A percentile compares a stretch with the other conserved stretches of the same genome.
Conservation (phyloP, 2,329 filamentous ascomycete species). For the Penicillium polonicum region DNA sequence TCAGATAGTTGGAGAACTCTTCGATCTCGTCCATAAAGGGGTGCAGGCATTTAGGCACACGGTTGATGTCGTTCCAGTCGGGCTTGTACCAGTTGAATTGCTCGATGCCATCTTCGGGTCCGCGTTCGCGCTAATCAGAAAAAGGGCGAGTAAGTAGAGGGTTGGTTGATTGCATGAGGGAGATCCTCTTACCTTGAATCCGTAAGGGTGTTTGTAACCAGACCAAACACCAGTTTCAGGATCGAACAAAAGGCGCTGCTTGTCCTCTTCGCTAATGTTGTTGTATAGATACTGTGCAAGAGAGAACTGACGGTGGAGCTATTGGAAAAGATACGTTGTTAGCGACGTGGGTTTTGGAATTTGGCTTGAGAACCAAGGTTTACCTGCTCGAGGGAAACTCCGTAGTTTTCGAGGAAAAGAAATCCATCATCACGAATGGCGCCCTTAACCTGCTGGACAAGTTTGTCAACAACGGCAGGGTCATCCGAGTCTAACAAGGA, state of each 20-base stretch:
- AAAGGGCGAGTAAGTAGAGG: background rate
- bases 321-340: background rate
- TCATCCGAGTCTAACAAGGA: conserved; percentile 47
- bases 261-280: conserved; percentile 53
- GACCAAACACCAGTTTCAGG: conserved; percentile 52
- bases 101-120: conserved; percentile 51
- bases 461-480: conserved; percentile 43
- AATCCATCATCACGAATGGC: conserved; percentile 49
- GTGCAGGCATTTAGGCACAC: conserved; percentile 47
- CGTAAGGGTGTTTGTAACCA: conserved; percentile 51
- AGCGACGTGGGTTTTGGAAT: background rate
- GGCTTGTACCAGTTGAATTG: conserved; percentile 56
- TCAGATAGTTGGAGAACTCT: conserved; percentile 50
- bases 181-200: conserved; percentile 41
- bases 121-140: conserved; percentile 41
- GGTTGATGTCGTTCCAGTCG: conserved; percentile 45
- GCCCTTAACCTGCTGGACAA: conserved; percentile 46
- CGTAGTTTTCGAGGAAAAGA: conserved; percentile 53
- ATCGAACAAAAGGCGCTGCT: conserved; percentile 49
- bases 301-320: conserved; percentile 52
- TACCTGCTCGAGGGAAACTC: conserved; percentile 48
- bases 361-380: background rate
- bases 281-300: conserved; percentile 53
- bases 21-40: conserved; percentile 54
- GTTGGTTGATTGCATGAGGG: background rate